Evolutionary conservation across 495 filamentous ascomycete genomes (phyloP), one percentile per base, ranked within the genome.

Genomic region (Neurospora pannonica): DNA sequence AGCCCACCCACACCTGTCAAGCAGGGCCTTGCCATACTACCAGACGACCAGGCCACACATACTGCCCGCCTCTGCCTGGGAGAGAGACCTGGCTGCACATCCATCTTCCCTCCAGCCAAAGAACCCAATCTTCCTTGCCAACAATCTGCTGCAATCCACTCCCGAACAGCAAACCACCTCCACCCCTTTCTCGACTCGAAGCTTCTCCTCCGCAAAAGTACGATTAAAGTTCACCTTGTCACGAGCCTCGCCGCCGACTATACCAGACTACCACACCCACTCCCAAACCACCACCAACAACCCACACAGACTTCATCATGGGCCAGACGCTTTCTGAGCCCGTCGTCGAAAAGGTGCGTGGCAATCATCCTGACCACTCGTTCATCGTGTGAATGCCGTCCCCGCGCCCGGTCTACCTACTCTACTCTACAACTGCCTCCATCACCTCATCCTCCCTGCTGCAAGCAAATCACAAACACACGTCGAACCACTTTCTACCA

Each of bases 321-420:
- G 96, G 96, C 90, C 96, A 99, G 89, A 99, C 96, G 83, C 91
- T 99, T 81, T 98, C 96, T 82, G 97, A 99, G 88, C 96, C 96
- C 71, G 95, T 98, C 78, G 92, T 97, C 77, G 96, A 98, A 80
- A 99, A 99, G 94, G 96, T 99, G 87, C 81, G 91, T 85, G 74
- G 72, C n/a, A 74, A 75, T 46, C 60, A 36, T 73, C 38, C n/a
- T 72, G 28, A 17, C 54, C 54, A 67, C 54, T 67, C 54, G 28
- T 34, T 67, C 54, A 34, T 67, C 6, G 54, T 34, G 28, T 67
- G 28, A 67, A 67, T 19, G 28, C 15, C 54, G 54, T 67, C 28
- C 54, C 28, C 28, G 54, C 54, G 28, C 54, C 54, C 3, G 28
- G 39, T 31, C 71, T 34, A 67, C 54, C 28, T 67, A 36, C 28